Conservation (phyloP, 768 basidiomycete genomes). For the Candolleomyces efflorescens region DNA sequence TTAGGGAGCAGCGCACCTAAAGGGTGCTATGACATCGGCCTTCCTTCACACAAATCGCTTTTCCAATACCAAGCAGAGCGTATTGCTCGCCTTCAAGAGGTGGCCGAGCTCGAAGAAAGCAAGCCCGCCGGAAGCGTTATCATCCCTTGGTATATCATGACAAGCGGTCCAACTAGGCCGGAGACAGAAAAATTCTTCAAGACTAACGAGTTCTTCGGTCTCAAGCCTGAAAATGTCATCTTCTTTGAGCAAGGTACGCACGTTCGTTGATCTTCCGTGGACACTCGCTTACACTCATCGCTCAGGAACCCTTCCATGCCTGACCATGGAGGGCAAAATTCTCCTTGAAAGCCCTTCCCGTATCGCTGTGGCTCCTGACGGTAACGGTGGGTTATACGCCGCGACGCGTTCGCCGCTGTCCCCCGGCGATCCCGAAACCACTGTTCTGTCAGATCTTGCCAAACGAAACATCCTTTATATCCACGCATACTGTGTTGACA, state of each 20-base stretch:
- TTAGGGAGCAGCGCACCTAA: slow-evolving; percentile 91
- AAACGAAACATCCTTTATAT: slow-evolving; percentile 79
- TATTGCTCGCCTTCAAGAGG: slow-evolving; percentile 74
- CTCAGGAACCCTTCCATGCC: slow-evolving; percentile 96
- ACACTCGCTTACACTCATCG: slow-evolving; percentile 73
- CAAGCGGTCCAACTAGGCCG: slow-evolving; percentile 88
- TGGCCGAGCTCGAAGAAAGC: slow-evolving; percentile 57
- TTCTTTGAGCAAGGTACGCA: slow-evolving; percentile 92
- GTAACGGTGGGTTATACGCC: slow-evolving; percentile 96
- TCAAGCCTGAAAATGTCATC: slow-evolving; percentile 73
- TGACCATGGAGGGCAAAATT: slow-evolving; percentile 92
- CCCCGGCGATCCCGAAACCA: slow-evolving; percentile 49
- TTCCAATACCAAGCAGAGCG: slow-evolving; percentile 99
- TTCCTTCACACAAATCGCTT: slow-evolving; percentile 89
- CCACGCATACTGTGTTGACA: slow-evolving; percentile 97
- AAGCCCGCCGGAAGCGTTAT: slow-evolving; percentile 59
- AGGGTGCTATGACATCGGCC: slow-evolving; percentile 96
- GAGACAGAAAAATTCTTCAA: slow-evolving; percentile 86
- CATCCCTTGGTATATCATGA: slow-evolving; percentile 99
- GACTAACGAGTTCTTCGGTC: slow-evolving; percentile 75
- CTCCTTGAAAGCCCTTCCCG: slow-evolving; percentile 74
- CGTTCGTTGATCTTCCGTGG: slow-evolving; percentile 6
- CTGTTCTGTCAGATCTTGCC: slow-evolving; percentile 78
- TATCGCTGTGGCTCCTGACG: slow-evolving; percentile 95
- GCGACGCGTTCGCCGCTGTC: slow-evolving; percentile 80